Conservation (phyloP, 2,329 filamentous ascomycete genomes). For the Scytalidium lignicola region DNA sequence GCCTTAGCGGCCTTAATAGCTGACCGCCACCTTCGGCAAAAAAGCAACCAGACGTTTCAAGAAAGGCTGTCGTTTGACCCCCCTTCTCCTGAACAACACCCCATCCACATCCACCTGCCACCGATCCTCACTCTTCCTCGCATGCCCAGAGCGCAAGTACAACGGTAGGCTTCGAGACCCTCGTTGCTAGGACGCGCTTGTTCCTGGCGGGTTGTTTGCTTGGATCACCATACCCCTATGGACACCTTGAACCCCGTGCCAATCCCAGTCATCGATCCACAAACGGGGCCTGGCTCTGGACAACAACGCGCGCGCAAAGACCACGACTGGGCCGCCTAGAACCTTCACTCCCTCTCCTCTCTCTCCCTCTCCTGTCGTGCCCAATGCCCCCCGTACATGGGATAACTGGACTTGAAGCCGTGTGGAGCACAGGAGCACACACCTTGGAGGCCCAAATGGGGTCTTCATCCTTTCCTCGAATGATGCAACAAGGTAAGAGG, state of each 20-base stretch:
- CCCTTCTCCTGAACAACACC: background rate
- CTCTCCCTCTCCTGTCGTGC: background rate
- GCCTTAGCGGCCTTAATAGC: background rate
- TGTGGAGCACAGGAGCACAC: background rate
- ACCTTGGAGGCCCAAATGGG: no score
- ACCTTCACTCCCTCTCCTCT: background rate
- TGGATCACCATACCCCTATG: background rate
- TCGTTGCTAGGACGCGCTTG: background rate
- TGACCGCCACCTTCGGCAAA: background rate
- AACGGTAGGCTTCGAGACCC: background rate
- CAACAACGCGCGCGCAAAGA: background rate
- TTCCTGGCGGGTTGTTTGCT: background rate
- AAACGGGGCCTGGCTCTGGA: no score
- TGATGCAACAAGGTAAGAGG: background rate
- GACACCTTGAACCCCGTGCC: background rate
- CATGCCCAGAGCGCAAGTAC: constrained; percentile 8
- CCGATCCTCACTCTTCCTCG: constrained; percentile 8
- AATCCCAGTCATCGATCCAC: background rate
- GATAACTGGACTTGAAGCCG: background rate
- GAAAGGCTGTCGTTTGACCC: background rate
- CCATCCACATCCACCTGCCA: background rate
- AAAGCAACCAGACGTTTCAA: background rate
- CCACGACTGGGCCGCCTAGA: background rate
- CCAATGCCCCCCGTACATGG: no score
- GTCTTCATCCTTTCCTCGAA: background rate